These are phyloP conservation scores for Salix viminalis DNA, from an alignment of 345 rosid species.

Conservation along the genomic window DNA sequence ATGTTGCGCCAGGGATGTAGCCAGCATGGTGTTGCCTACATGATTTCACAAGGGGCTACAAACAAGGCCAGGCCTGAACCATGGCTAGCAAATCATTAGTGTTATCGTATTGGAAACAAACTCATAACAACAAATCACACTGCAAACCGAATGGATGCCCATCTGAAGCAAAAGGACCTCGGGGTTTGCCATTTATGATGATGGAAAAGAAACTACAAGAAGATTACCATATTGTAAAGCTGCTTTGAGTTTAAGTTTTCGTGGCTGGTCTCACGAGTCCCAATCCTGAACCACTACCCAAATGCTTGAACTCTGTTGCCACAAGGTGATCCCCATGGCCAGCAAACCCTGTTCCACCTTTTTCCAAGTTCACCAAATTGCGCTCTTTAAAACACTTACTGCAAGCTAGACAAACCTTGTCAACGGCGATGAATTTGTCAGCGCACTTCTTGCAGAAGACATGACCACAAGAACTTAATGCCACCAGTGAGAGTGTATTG, in stretches of 20 bases:
- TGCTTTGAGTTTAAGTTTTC: slow-evolving; percentile 4
- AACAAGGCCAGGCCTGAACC: no score
- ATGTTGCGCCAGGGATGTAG: no score
- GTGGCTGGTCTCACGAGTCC: slow-evolving; percentile 72
- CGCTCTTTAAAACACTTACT: slow-evolving; percentile 65
- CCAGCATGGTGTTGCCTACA: no score
- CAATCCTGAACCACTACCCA: slow-evolving; percentile 92
- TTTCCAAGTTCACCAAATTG: slow-evolving; percentile 65
- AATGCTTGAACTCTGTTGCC: slow-evolving; percentile 86
- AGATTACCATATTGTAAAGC: neutral
- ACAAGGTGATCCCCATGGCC: slow-evolving; percentile 80
- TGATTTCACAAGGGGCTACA: no score
- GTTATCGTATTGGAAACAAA: no score
- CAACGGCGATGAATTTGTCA: slow-evolving; percentile 60
- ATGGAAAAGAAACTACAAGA: neutral
- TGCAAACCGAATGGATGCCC: no score
- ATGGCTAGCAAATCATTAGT: no score
- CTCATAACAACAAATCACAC: no score
- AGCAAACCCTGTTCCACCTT: slow-evolving; percentile 90
- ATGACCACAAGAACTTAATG: slow-evolving; percentile 87
- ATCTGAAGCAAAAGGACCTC: neutral
- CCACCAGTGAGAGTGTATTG: slow-evolving; percentile 67
- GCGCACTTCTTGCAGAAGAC: slow-evolving; percentile 96
- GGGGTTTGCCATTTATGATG: neutral
- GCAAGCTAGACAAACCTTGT: slow-evolving; percentile 84